Base-by-base conservation (phyloP, 2,329 filamentous ascomycete species). In the Metarhizium album region DNA sequence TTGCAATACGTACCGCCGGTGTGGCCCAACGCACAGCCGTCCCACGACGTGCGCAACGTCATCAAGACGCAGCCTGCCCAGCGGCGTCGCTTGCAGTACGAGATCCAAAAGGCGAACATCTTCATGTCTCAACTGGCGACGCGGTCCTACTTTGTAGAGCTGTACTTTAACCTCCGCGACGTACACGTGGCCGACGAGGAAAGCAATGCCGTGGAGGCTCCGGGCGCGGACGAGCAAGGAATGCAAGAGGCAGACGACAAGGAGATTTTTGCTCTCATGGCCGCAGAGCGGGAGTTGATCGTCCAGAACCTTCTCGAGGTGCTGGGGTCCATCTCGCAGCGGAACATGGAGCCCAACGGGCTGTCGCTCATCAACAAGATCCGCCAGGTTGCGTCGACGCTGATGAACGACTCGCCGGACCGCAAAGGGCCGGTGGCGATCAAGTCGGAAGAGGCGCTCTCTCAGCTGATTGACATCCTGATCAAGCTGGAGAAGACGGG, bases 81-180 rank as follows among this genome's bases (percentile, higher is more conserved):
- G 2, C 74, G 79, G 2, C 74, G 79, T 1, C 71, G 75, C 50
- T 64, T 90, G 4, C 87, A 93, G 62, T 89, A 84, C 57, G 90
- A 95, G 67, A 93, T 95, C 29, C 89, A 95, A 64, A 95, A 94
- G 64, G 87, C 88, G 6, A 95, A 95, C 64, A 87, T 95, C 38
- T 89, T 91, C 62, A 82, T 84, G 2, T 91, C 85, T 5, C 85
- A 90, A 60, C 73, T 95, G 9, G 83, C 84, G 2, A 94, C 88
- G 0, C 78, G 90, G 23, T 91, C 87, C 0, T 90, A 89, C 63
- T 82, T 91, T 51, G 87, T 94, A 0, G 88, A 95, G 64, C 84
- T 90, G 56, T 95, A 91, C 68, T 88, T 88, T 65, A 83, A 82
- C 58, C 74, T 93, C 1, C 80, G 83, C 37, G 86, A 90, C 49